Percentiles rank a stretch among this genome's conserved stretches.
Evolutionary conservation across 345 rosid genomes (phyloP).

Genomic region (Litchi chinensis): DNA sequence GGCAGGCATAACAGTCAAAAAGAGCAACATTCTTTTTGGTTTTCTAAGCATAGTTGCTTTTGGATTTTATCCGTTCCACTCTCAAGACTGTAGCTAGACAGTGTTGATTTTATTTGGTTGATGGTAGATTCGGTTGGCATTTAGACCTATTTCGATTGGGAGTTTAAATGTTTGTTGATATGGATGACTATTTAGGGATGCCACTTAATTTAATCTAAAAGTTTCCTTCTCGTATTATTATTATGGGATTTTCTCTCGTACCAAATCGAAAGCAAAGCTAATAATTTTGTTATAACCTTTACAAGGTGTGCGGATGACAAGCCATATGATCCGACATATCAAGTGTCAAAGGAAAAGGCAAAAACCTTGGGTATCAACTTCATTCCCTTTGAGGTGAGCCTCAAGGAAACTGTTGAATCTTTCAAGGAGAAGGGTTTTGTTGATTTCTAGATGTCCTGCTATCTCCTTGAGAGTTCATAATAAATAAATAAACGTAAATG

Average conservation of each 20-base stretch:
- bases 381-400: conserved; percentile 72
- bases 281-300: not conserved
- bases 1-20: not conserved
- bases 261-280: no score
- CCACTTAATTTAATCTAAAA: no score
- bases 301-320: conserved; percentile 78
- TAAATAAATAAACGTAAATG: not conserved
- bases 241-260: no score
- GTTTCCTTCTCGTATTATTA: no score
- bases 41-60: not conserved
- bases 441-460: conserved; percentile 34
- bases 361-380: conserved; percentile 74
- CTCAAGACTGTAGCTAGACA: not conserved
- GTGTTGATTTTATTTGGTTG: not conserved
- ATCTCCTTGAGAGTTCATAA: not conserved
- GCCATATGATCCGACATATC: conserved; percentile 67
- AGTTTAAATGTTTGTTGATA: not conserved
- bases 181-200: not conserved
- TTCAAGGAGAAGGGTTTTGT: conserved; percentile 85
- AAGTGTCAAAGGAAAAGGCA: conserved; percentile 80
- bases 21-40: not conserved
- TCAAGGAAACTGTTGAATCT: conserved; percentile 92
- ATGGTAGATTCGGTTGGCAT: not conserved
- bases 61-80: no score
- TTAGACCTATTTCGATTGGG: no score